A percentile compares a stretch with the other conserved stretches of the same genome.
phyloP scores from a whole-genome alignment of 2,329 filamentous ascomycete species.

The Penicillium sp. region DNA sequence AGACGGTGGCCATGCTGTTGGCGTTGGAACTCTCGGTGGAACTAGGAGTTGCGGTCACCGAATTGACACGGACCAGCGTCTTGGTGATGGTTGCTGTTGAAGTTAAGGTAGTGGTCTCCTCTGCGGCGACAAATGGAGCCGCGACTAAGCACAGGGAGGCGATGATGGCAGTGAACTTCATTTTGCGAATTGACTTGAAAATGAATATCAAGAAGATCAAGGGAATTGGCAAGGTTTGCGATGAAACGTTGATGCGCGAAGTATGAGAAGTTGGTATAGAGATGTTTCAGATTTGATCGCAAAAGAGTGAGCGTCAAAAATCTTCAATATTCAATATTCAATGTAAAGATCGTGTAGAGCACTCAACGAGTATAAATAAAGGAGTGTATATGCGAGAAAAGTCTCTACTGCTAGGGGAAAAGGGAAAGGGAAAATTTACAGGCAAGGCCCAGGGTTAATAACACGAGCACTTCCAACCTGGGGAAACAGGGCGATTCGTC shows the following conservation, averaged over 20 bases:
- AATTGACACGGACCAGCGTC: constrained; percentile 46
- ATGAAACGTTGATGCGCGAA: background rate
- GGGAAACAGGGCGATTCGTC: constrained; percentile 7
- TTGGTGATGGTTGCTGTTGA: constrained; percentile 43
- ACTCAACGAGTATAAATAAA: constrained; percentile 20
- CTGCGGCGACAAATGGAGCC: constrained; percentile 31
- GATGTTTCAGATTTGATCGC: constrained; percentile 14
- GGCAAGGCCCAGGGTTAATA: constrained; percentile 22
- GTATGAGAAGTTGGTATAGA: background rate
- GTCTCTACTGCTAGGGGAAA: constrained; percentile 14
- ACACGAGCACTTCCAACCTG: constrained; percentile 3
- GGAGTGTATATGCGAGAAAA: constrained; percentile 16
- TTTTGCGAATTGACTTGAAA: constrained; percentile 20
- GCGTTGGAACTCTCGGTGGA: background rate
- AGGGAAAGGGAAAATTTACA: constrained; percentile 15
- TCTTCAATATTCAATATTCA: background rate
- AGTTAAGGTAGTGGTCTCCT: constrained; percentile 28
- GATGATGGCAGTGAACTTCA: constrained; percentile 37
- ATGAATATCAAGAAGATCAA: background rate
- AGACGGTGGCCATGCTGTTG: constrained; percentile 11
- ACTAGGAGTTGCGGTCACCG: constrained; percentile 31
- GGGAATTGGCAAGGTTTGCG: background rate
- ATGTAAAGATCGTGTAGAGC: constrained; percentile 30
- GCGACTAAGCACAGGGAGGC: constrained; percentile 37
- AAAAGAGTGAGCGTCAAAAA: constrained; percentile 28